Base-by-base conservation (phyloP, 106 monocot species). In the Gastrodia elata region DNA sequence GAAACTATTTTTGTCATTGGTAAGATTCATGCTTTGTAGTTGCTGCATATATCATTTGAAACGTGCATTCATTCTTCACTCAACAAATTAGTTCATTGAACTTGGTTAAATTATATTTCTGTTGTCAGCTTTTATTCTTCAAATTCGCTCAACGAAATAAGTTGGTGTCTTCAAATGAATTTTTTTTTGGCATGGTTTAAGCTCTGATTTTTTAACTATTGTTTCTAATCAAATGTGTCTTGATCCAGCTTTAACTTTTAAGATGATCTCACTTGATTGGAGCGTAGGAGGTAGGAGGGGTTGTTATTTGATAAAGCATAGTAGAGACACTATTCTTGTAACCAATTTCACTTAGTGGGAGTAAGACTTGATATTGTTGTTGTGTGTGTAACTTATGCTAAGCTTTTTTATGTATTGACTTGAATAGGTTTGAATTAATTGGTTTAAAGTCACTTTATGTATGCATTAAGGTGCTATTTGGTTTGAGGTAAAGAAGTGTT, bases 1-100 rank as follows among this genome's bases (percentile, higher is more conserved):
- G 81, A 76, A 82, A 77, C 14, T 83, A 88, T 77, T 80, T 39
- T 70, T 48, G 78, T 64, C 86, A 84, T 6, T 83, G 91, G 91
- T 94, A 87, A 73, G 77, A 38, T 44, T 69, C 18, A 40, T 69
- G 20, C 10, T 69, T 2, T 40, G 24, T n/a, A 14, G 61, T 10
- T 28, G 26, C 32, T 61, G 8, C 61, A 30, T 14, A 32, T 10
- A 28, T 61, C 28, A 32, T 3, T 61, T 8, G 32, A 61, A 61
- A 32, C 26, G 35, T 67, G 20, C 37, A 67, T 35, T 37, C 16
- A 36, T 67, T 67, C 30, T 67, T 67, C 20, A 67, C 7, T 67
- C 7, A 5, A 36, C 37, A 34, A 20, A 67, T n/a, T 20, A 20
- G 67, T 27, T 0, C 35, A 18, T 11, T 28, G 28, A 9, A 26